phyloP scores from a whole-genome alignment of 495 filamentous ascomycete species.

The Bryoglossum gracile region DNA sequence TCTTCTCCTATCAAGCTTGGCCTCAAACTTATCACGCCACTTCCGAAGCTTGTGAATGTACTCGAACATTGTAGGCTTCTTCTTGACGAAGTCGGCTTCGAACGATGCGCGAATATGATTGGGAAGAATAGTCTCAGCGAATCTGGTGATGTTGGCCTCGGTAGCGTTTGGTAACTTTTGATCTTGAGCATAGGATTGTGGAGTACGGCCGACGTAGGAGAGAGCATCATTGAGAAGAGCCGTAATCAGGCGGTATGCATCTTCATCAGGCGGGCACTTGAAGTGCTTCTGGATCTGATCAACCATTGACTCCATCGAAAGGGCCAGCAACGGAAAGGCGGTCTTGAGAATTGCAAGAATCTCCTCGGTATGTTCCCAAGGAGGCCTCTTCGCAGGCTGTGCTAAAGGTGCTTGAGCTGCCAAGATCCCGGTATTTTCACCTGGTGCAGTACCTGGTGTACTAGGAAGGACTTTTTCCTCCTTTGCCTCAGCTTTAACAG shows the following conservation, averaged over 20 bases:
- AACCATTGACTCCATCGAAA: conserved; percentile 99
- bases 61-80: conserved; percentile 91
- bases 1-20: conserved; percentile 84
- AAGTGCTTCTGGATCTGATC: conserved; percentile 98
- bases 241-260: conserved; percentile 96
- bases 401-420: conserved; percentile 25
- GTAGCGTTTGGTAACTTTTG: conserved; percentile 85
- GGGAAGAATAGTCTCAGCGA: conserved; percentile 92
- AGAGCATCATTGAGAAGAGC: conserved; percentile 92
- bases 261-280: conserved; percentile 96
- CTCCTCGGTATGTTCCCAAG: conserved; percentile 95
- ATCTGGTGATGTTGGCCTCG: conserved; percentile 91
- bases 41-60: conserved; percentile 95
- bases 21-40: conserved; percentile 97
- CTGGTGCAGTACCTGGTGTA: conserved; percentile 30
- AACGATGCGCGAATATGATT: conserved; percentile 88
- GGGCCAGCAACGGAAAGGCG: conserved; percentile 86
- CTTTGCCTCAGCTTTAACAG: conserved; percentile 39
- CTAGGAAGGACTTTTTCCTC: too few species aligned
- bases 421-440: conserved; percentile 28
- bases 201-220: conserved; percentile 79
- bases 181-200: conserved; percentile 76
- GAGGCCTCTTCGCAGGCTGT: conserved; percentile 56
- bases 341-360: conserved; percentile 92
- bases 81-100: conserved; percentile 87